Base-by-base conservation (phyloP, 1,139 yeast genomes). In the Taiozyma onychis region DNA sequence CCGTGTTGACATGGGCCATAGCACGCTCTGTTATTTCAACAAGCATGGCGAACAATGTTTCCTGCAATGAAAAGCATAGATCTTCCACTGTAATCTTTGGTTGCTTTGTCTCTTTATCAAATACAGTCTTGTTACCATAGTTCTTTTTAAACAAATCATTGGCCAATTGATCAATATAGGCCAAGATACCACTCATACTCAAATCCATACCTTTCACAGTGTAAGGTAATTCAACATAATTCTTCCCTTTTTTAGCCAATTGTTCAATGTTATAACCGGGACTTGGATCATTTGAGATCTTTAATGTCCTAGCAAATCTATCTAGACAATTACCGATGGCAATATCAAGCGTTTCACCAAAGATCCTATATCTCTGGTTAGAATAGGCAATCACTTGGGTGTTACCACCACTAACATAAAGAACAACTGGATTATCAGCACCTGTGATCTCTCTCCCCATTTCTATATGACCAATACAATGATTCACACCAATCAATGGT, bases 401-500 rank as follows among this genome's bases (percentile, higher is more conserved):
- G 67, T 93, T 93, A 43, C 99, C 99, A 27, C 99, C 99, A 66
- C 97, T 88, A 5, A 93, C 99, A 61, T 93, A 93, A 48, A 93
- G 74, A 14, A 93, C 99, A 47, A 93, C 98, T 0, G 99, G 99
- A 63, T 95, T 91, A 27, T 77, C 77, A 0, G 99, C 98, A 6
- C 95, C 95, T 0, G 99, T 93, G 62, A 93, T 91, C 64, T 93
- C 99, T 55, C 99, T 73, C 4, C 99, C 99, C 99, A 93, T 93
- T 66, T 95, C 99, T 52, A 93, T 93, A 67, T 93, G 99, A 0
- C 99, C 99, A 27, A 93, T 83, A 69, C 99, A 93, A 67, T 93
- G 99, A 62, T 93, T 95, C 1, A 95, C 99, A 0, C 98, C 99
- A 6, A 93, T 85, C 39, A 93, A 67, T 0, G 99, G 99, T 32